Conservation (phyloP, 441 rosid genomes). For the Erodium chrysanthum region DNA sequence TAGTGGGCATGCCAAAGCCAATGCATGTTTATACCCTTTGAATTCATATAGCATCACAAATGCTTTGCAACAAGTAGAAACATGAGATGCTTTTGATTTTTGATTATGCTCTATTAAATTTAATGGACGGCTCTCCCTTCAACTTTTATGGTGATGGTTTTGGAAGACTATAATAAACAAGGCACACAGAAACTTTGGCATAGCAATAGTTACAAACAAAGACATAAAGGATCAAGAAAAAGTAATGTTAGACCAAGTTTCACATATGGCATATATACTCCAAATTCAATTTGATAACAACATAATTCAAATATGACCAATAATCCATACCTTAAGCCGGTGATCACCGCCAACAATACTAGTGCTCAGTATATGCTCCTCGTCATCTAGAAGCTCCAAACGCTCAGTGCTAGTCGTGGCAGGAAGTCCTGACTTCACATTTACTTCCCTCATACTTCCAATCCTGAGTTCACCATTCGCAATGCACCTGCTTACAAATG, state of each 20-base stretch:
- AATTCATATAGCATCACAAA: background rate
- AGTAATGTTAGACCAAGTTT: background rate
- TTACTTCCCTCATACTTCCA: slow-evolving; percentile 21
- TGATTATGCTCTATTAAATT: background rate
- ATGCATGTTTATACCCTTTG: background rate
- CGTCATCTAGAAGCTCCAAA: slow-evolving; percentile 21
- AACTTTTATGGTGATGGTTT: background rate
- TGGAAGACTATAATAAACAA: background rate
- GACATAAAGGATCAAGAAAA: background rate
- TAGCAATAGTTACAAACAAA: background rate
- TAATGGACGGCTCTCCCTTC: background rate
- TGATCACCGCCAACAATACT: slow-evolving; percentile 23
- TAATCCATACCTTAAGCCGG: slow-evolving; percentile 18
- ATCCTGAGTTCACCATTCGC: slow-evolving; percentile 21
- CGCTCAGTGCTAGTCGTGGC: slow-evolving; percentile 22
- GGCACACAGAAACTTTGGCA: background rate
- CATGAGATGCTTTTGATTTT: background rate
- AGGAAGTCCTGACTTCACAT: slow-evolving; percentile 21
- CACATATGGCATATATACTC: background rate
- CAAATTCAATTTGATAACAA: background rate
- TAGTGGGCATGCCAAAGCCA: background rate
- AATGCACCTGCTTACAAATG: slow-evolving; percentile 18
- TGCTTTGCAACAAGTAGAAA: background rate
- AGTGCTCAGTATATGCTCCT: slow-evolving; percentile 20
- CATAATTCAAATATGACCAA: background rate